Percentiles rank a stretch among this genome's conserved stretches.
phyloP scores from a whole-genome alignment of 2,329 filamentous ascomycete genomes.

The Drechslerella coelobrocha region DNA sequence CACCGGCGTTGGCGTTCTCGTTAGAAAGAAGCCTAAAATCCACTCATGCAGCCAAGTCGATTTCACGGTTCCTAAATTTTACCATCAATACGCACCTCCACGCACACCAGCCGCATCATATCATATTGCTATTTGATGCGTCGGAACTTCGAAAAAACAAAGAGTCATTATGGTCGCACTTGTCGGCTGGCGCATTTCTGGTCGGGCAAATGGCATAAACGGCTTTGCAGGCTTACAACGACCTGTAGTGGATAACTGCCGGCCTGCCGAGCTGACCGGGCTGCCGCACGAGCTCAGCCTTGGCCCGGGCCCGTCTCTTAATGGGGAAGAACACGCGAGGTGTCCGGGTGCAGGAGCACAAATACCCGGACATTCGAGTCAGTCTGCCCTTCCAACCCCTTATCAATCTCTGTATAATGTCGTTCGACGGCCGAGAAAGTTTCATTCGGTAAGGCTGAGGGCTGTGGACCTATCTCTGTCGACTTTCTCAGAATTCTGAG shows the following conservation, averaged over 20 bases:
- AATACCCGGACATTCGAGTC: neutral
- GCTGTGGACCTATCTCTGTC: neutral
- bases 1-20: too few relatives aligned
- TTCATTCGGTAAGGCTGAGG: conserved; percentile 1
- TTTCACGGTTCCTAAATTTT: too few relatives aligned
- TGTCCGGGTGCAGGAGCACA: neutral
- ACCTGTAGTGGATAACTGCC: neutral
- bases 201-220: too few relatives aligned
- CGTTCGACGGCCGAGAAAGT: neutral
- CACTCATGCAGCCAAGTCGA: too few relatives aligned
- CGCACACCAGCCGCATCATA: too few relatives aligned
- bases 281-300: neutral
- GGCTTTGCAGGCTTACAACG: too few relatives aligned
- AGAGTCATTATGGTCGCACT: too few relatives aligned
- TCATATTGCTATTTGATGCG: too few relatives aligned
- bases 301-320: neutral
- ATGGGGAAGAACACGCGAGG: neutral
- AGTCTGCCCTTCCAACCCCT: neutral
- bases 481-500: neutral
- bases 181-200: too few relatives aligned
- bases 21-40: too few relatives aligned
- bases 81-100: too few relatives aligned
- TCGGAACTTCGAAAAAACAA: too few relatives aligned
- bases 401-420: neutral
- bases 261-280: neutral